Evolutionary conservation across 306 rosid genomes (phyloP).

Genomic region (Citrullus colocynthis): DNA sequence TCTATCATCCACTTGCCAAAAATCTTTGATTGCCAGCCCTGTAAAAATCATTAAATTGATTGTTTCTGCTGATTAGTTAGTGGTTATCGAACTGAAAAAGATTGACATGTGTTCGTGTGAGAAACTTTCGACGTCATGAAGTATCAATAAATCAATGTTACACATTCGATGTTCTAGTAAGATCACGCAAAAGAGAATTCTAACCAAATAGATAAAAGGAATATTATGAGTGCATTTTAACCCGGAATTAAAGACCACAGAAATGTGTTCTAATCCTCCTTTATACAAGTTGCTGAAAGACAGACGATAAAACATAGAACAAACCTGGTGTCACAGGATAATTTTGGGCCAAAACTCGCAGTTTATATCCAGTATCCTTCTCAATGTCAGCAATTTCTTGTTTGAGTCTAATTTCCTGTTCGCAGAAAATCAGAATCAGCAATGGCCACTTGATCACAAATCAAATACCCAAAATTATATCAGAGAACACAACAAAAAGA

Average conservation of each 20-base stretch:
- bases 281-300: background rate
- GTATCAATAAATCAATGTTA: background rate
- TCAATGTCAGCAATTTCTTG: constrained; percentile 65
- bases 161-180: background rate
- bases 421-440: constrained; percentile 6
- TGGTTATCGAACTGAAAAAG: background rate
- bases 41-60: constrained; percentile 3
- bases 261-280: background rate
- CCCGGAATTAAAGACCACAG: background rate
- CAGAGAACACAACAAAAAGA: background rate
- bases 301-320: background rate
- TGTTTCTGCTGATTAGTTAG: background rate
- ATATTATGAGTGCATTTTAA: background rate
- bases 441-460: background rate
- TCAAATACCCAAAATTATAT: background rate
- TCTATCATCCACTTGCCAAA: constrained; percentile 96
- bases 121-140: background rate
- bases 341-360: constrained; percentile 92
- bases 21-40: constrained; percentile 90
- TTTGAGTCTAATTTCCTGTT: constrained; percentile 63
- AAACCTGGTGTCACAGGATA: constrained; percentile 88
- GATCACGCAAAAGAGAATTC: background rate
- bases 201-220: background rate
- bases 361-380: constrained; percentile 66
- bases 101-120: background rate